These are phyloP conservation scores for Moricandia moricandioides DNA, from an alignment of 345 rosid genomes.

Conservation along the genomic window DNA sequence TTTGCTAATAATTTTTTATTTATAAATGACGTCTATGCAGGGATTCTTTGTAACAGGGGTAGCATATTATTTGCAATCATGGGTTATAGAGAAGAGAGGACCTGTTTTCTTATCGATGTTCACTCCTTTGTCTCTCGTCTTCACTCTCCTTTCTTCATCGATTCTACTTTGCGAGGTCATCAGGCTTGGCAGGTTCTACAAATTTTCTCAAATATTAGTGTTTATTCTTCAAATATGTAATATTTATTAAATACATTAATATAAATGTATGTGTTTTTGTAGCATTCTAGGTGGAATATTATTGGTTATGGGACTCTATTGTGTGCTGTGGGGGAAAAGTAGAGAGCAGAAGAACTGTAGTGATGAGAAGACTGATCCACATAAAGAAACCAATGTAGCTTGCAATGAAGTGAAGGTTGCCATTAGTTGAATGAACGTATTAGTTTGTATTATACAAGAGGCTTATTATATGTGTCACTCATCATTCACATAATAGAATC, in stretches of 20 bases:
- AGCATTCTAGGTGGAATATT: slow-evolving; percentile 75
- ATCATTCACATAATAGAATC: slow-evolving; percentile 16
- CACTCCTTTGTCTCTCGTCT: slow-evolving; percentile 65
- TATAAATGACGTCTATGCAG: slow-evolving; percentile 36
- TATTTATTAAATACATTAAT: background rate
- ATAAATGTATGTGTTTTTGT: background rate
- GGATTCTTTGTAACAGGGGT: slow-evolving; percentile 87
- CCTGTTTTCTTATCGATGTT: slow-evolving; percentile 92
- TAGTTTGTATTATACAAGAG: background rate
- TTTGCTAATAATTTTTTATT: background rate
- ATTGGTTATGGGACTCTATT: slow-evolving; percentile 73
- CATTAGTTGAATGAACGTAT: slow-evolving; percentile 3
- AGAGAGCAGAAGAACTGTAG: slow-evolving; percentile 42
- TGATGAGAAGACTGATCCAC: slow-evolving; percentile 26
- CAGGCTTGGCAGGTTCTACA: slow-evolving; percentile 66
- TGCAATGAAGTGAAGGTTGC: slow-evolving; percentile 45
- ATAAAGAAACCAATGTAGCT: slow-evolving; percentile 35
- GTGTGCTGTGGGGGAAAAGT: slow-evolving; percentile 86
- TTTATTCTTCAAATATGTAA: background rate
- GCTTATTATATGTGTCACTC: background rate
- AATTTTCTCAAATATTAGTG: background rate
- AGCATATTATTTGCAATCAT: slow-evolving; percentile 81
- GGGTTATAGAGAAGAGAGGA: slow-evolving; percentile 88
- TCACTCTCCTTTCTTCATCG: slow-evolving; percentile 64
- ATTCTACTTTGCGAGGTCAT: slow-evolving; percentile 59